phyloP scores from a whole-genome alignment of 2,329 filamentous ascomycete genomes.

The Nectriaceae sp. region DNA sequence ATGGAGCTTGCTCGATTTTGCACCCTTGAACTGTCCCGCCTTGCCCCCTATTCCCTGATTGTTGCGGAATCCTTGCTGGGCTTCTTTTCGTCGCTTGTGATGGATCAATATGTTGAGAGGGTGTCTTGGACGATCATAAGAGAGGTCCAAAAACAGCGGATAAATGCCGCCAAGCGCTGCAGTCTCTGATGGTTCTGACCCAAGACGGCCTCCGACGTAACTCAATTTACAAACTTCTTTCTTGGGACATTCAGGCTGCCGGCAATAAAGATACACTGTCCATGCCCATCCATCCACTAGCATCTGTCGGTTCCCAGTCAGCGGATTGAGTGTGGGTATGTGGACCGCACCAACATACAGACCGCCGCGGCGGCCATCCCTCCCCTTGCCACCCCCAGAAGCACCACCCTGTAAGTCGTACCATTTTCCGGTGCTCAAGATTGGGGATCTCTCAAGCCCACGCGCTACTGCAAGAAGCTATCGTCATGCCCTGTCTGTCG shows the following conservation, averaged over 20 bases:
- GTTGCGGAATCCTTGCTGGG: background rate
- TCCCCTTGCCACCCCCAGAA: slow-evolving; percentile 25
- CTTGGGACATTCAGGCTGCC: no score
- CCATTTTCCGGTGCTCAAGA: slow-evolving; percentile 29
- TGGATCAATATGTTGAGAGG: background rate
- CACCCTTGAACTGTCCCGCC: background rate
- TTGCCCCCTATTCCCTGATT: background rate
- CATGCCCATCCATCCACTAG: no score
- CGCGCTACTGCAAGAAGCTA: slow-evolving; percentile 28
- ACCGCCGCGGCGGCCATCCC: slow-evolving; percentile 9
- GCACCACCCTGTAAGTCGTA: slow-evolving; percentile 27
- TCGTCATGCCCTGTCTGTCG: slow-evolving; percentile 25
- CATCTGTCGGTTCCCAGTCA: no score
- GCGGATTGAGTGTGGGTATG: no score
- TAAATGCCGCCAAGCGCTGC: slow-evolving; percentile 22
- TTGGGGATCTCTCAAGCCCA: slow-evolving; percentile 31
- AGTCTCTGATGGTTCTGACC: no score
- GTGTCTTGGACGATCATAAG: slow-evolving; percentile 12
- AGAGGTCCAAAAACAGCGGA: slow-evolving; percentile 17
- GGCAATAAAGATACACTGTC: no score
- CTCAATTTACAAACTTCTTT: no score
- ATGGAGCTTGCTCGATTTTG: background rate
- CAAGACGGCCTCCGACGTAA: no score
- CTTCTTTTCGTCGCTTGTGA: background rate
- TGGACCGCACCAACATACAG: background rate